Evolutionary conservation across 306 rosid species (phyloP), one percentile per base, ranked within the genome.

Genomic region (Quercus aquifolioides): DNA sequence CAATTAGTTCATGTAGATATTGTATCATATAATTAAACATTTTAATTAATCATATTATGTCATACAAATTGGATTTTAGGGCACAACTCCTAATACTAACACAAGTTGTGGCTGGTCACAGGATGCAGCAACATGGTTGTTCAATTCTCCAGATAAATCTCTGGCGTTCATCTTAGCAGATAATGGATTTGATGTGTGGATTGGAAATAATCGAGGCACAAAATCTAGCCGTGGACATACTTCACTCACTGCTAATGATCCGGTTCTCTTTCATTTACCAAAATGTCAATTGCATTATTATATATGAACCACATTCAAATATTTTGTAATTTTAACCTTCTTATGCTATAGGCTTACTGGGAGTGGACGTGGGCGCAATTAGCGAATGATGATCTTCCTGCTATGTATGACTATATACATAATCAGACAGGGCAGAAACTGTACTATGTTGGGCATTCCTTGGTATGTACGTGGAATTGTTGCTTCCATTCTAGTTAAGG

Each of bases 291-390:
- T 49, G 54, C 54, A 49, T 49, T 38, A 38, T 3, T 38, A 38
- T 3, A 49, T 49, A 49, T 49, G 54, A 49, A 49, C 15, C 54
- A 49, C 54, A 49, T 23, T 4, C 5, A 67, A 21, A 33, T 8
- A 12, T 33, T 74, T 69, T 49, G 19, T 38, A 6, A 14, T 23
- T 65, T 23, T 12, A 14, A 17, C 31, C 28, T 49, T 43, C 55
- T 19, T 5, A 51, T 20, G 20, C 14, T 20, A 18, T 46, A 94
- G 98, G 84, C 78, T 72, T 95, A 89, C 55, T 95, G 97, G 99
- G 73, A 95, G 67, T 90, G 97, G 99, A 87, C 99, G 65, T 95
- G 99, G 99, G 97, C 91, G 90, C 97, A 93, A 86, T 79, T 92
- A 52, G 97, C 90, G 11, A 89, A 97, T 60, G 85, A 88, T 83